Evolutionary conservation across 179 eudicot genomes (phyloP).

Genomic region (Nepenthes alata): DNA sequence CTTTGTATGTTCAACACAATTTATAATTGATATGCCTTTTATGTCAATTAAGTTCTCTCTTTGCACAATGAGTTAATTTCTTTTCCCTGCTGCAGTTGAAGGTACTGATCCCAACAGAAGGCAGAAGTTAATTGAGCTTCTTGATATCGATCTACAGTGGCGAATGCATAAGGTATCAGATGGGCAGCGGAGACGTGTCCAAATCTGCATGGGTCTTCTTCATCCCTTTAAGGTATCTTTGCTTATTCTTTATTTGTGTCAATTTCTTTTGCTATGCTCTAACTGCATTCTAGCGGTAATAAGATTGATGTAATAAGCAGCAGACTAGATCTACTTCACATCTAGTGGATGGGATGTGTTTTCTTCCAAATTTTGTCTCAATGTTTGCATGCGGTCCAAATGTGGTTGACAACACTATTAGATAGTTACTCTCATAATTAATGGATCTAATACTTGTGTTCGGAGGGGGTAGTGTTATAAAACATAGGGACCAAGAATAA

Average conservation of each 20-base stretch:
- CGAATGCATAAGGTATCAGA: slow-evolving; percentile 99
- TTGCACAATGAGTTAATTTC: not conserved
- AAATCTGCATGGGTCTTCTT: slow-evolving; percentile 97
- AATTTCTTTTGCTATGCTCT: not conserved
- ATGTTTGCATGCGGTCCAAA: too few species aligned
- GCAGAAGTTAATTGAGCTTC: slow-evolving; percentile 67
- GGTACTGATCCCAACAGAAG: slow-evolving; percentile 75
- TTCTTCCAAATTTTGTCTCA: too few species aligned
- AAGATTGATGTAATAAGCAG: too few species aligned
- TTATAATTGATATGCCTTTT: not conserved
- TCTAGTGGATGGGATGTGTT: too few species aligned
- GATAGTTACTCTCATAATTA: too few species aligned
- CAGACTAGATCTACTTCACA: too few species aligned
- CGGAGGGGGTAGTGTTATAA: too few species aligned
- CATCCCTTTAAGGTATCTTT: slow-evolving; percentile 71
- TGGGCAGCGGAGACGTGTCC: slow-evolving; percentile 94
- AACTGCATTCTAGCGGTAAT: too few species aligned
- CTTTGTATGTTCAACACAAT: too few species aligned
- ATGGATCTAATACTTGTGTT: too few species aligned
- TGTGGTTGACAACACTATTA: too few species aligned
- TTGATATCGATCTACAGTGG: slow-evolving; percentile 86
- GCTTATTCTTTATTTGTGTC: not conserved
- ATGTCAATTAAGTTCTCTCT: not conserved
- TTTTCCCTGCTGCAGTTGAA: slow-evolving; percentile 49
- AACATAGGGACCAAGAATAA: too few species aligned